Evolutionary conservation across 352 stramenopile species (phyloP), one percentile per base, ranked within the genome.

Genomic region (Globisporangium barbulae): DNA sequence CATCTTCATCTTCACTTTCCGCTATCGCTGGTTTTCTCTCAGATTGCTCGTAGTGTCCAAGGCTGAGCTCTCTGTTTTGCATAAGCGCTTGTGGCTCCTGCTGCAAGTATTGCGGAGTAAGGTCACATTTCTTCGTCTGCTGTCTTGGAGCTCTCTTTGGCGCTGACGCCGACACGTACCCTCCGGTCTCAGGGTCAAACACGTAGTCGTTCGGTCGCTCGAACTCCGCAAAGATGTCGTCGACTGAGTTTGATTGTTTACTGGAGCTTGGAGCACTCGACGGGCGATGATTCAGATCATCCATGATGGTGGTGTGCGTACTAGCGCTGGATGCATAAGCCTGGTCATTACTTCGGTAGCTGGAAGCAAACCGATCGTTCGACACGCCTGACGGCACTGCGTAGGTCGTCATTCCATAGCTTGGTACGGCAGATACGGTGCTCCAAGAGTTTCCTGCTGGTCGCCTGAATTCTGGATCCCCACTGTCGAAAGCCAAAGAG

Each of bases 141-240:
- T 50, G 28, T 10, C 37, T 30, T 15, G 5, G 33, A 10, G 33
- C 15, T 37, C 35, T 52, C 44, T 28, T 59, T 7, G 33, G 53
- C 37, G 28, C 60, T 53, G 30, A 61, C 8, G 73, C 52, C 25
- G 79, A 64, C 10, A 91, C 74, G 50, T 93, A 93, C 9, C 76
- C 72, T 28, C 81, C 82, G 5, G 72, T 83, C 5, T 50, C 66
- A 35, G 76, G 61, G 30, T 93, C 84, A 52, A 91, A 91, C 3
- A 90, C 74, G 59, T 93, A 93, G 31, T 91, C 79, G n/a, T 85
- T 86, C 0, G 76, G 81, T 31, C 76, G 76, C 69, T 93, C 84
- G 59, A 91, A 93, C 25, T 86, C 77, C 0, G 82, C 79, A 64
- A 93, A 91, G 45, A 84, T 80, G 61, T 91, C 84, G 50, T 93